Percentiles rank a stretch among this genome's conserved stretches.
phyloP scores from a whole-genome alignment of 1,139 yeast species.

The Nakaseomyces kungkrabaensis region DNA sequence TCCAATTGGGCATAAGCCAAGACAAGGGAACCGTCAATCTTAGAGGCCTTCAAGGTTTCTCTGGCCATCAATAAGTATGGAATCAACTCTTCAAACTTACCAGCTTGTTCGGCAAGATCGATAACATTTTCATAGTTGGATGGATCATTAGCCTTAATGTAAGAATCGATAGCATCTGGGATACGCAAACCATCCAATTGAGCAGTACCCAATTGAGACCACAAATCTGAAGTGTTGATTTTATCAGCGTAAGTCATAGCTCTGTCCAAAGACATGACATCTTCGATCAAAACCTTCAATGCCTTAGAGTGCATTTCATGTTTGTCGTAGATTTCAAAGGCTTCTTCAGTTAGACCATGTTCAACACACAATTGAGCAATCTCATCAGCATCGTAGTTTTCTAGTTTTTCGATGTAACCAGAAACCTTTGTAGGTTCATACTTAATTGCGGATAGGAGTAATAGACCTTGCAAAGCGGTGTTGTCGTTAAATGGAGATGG shows the following conservation, averaged over 20 bases:
- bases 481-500: conserved; percentile 96
- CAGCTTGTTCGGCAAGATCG: conserved; percentile 92
- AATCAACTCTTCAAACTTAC: conserved; percentile 87
- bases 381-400: conserved; percentile 85
- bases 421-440: conserved; percentile 84
- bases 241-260: conserved; percentile 92
- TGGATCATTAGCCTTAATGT: conserved; percentile 85
- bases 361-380: conserved; percentile 90
- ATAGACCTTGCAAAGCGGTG: conserved; percentile 85
- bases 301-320: conserved; percentile 73
- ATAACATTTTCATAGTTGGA: conserved; percentile 84
- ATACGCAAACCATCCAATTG: conserved; percentile 90
- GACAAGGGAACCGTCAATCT: conserved; percentile 84
- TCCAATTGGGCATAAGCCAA: conserved; percentile 77
- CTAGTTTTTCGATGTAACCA: conserved; percentile 78
- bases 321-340: conserved; percentile 85
- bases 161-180: conserved; percentile 83
- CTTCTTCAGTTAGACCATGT: conserved; percentile 84
- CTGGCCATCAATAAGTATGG: conserved; percentile 92
- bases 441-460: conserved; percentile 88
- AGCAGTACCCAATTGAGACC: conserved; percentile 95
- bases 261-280: conserved; percentile 86
- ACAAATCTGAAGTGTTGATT: conserved; percentile 72
- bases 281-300: conserved; percentile 83
- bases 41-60: conserved; percentile 79